phyloP scores from a whole-genome alignment of 2,329 filamentous ascomycete genomes.

The Trichoderma lentiforme region DNA sequence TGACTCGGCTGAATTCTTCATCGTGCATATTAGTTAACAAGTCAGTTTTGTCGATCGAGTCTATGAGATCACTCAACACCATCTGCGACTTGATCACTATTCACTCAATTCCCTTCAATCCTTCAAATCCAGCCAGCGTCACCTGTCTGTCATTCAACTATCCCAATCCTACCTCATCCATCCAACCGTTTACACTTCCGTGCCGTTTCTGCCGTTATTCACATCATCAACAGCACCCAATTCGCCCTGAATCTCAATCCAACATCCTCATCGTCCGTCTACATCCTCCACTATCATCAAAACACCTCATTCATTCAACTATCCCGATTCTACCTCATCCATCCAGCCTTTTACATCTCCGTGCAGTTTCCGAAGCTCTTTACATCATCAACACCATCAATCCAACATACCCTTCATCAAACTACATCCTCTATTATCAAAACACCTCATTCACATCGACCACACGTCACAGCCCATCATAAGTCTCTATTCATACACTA shows the following conservation, averaged over 20 bases:
- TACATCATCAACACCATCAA: background rate
- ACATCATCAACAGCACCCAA: background rate
- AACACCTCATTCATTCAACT: too few species aligned
- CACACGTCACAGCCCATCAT: background rate
- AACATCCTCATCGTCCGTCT: background rate
- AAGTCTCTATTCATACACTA: background rate
- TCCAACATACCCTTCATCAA: too few species aligned
- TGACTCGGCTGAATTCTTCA: background rate
- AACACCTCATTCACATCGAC: background rate
- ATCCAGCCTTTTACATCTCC: too few species aligned
- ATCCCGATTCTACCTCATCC: too few species aligned
- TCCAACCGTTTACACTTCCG: background rate
- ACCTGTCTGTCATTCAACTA: background rate
- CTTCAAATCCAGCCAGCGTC: background rate
- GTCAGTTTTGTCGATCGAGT: background rate
- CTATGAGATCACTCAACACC: background rate
- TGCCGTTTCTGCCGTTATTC: background rate
- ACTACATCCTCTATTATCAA: too few species aligned
- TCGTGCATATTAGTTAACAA: background rate
- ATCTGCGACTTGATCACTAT: background rate
- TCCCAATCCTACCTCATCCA: background rate
- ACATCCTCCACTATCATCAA: background rate
- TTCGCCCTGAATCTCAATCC: background rate
- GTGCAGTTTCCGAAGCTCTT: background rate
- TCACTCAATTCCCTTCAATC: background rate